Base-by-base conservation (phyloP, 2,329 filamentous ascomycete genomes). In the Alternaria solani region DNA sequence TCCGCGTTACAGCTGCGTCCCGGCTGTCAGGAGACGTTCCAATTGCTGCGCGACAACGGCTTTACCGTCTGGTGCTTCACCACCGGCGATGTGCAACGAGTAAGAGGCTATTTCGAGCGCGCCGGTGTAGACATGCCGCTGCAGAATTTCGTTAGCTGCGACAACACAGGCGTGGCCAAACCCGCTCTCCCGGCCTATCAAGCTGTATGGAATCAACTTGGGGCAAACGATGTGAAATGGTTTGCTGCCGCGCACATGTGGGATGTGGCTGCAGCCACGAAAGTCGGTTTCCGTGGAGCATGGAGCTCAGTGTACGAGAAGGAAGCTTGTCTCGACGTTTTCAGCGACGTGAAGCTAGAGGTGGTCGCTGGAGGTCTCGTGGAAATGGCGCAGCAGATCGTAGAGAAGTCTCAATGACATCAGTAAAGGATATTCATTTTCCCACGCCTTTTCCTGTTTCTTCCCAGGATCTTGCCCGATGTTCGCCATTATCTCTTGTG, bases 191-290 rank as follows among this genome's bases (percentile, higher is more conserved):
- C 67, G 18, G 81, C 82, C 0, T 87, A 87, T 65, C 66, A 71
- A 62, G 75, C 79, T 1, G 70, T 84, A 9, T 71, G 84, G 39
- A 77, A 79, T 12, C 70, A 70, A 46, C 80, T 86, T 54, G 79
- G 65, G 0, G 74, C 75, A 1, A 75, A 69, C 4, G 74, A 83
- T 51, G 62, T 74, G 62, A 81, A 80, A 49, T 87, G 85, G 85
- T 87, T 87, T 69, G 85, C 84, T 1, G 86, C 86, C 0, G 86
- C 84, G 16, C 86, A 88, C 73, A 84, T 85, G 82, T 87, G 86
- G 86, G 86, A 88, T 78, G 84, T 85, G 5, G 78, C 81, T 16
- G 83, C 84, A 4, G 85, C 86, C 14, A 80, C 77, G 52, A 80
- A 78, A 57, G 80, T 79, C n/a, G 84, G 84, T 65, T 67, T 65